Evolutionary conservation across 108 stramenopile genomes (phyloP).

Genomic region (Thalassiosira profunda): DNA sequence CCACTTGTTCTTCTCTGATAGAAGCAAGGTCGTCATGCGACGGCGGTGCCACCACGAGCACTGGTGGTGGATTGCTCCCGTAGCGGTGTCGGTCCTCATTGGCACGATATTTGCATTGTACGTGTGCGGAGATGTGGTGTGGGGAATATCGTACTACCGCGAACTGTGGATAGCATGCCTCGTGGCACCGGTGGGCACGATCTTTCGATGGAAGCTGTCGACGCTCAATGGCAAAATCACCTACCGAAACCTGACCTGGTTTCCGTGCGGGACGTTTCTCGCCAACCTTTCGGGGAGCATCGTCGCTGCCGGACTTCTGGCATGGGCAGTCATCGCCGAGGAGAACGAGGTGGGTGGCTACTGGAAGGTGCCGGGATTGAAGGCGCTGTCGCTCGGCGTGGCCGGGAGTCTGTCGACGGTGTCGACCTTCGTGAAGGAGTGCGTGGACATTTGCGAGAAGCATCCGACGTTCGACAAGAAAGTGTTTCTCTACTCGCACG

Average conservation of each 20-base stretch:
- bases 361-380: slow-evolving; percentile 40
- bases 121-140: slow-evolving; percentile 49
- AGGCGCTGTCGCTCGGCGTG: slow-evolving; percentile 50
- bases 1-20: slow-evolving; percentile 23
- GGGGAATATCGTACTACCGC: slow-evolving; percentile 64
- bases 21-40: background rate
- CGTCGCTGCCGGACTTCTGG: slow-evolving; percentile 41
- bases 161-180: slow-evolving; percentile 53
- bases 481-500: slow-evolving; percentile 54
- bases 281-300: slow-evolving; percentile 64
- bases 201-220: slow-evolving; percentile 64
- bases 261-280: slow-evolving; percentile 75
- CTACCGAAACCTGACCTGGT: slow-evolving; percentile 32
- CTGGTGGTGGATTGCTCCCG: slow-evolving; percentile 19
- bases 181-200: slow-evolving; percentile 64
- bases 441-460: slow-evolving; percentile 40
- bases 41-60: slow-evolving; percentile 1
- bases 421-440: slow-evolving; percentile 76
- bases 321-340: slow-evolving; percentile 8
- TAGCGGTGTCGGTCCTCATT: slow-evolving; percentile 11
- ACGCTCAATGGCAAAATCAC: slow-evolving; percentile 45
- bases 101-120: slow-evolving; percentile 39
- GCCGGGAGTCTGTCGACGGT: slow-evolving; percentile 84
- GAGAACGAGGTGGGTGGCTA: slow-evolving; percentile 5
- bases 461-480: slow-evolving; percentile 42